These are phyloP conservation scores for Botrytis fabae DNA, from an alignment of 2,329 filamentous ascomycete species.

Conservation along the genomic window DNA sequence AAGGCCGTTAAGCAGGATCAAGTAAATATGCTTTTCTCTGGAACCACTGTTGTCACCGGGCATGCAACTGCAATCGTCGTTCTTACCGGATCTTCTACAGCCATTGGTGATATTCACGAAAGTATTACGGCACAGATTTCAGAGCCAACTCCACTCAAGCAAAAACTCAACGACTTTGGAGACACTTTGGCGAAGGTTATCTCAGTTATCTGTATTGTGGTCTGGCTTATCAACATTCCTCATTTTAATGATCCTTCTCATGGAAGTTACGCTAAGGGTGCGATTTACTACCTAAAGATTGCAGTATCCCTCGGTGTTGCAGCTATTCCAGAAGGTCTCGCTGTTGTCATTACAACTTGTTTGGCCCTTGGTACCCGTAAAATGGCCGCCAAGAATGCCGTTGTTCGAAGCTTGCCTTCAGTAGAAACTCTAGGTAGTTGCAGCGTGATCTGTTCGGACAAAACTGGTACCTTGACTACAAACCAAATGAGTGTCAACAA, in stretches of 20 bases:
- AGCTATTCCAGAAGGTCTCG: constrained; percentile 94
- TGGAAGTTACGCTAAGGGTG: constrained; percentile 91
- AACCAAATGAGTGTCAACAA: constrained; percentile 99
- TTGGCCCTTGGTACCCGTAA: constrained; percentile 93
- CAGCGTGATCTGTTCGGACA: constrained; percentile 99
- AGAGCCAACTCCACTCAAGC: constrained; percentile 93
- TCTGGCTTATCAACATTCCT: constrained; percentile 98
- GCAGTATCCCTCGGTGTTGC: constrained; percentile 97
- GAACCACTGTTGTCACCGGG: constrained; percentile 93
- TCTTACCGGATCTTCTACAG: constrained; percentile 83
- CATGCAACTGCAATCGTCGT: constrained; percentile 90
- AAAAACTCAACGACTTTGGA: constrained; percentile 98
- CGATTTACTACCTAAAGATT: constrained; percentile 99
- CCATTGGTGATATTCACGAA: constrained; percentile 98
- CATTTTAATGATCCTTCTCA: constrained; percentile 96
- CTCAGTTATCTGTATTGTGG: constrained; percentile 90
- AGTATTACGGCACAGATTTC: constrained; percentile 98
- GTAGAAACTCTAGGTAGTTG: constrained; percentile 98
- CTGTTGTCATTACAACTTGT: constrained; percentile 98
- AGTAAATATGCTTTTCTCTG: constrained; percentile 96
- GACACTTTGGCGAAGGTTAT: constrained; percentile 97
- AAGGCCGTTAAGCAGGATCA: constrained; percentile 97
- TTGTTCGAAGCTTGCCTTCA: constrained; percentile 92
- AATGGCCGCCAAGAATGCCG: constrained; percentile 98
- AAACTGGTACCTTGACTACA: constrained; percentile 95